These are phyloP conservation scores for Forsythia viridissima DNA, from an alignment of 257 asterid genomes.

Conservation along the genomic window DNA sequence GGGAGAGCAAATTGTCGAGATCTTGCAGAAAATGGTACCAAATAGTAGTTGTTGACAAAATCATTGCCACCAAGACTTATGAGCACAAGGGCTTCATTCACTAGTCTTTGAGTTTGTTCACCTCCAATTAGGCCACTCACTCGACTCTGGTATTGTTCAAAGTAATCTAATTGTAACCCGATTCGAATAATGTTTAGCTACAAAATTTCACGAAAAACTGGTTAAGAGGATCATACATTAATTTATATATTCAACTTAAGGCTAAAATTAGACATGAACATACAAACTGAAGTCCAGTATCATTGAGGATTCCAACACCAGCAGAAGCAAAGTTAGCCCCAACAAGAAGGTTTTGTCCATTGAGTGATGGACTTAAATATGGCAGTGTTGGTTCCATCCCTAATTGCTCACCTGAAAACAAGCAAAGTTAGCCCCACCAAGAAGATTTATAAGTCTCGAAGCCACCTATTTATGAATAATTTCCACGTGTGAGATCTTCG, in stretches of 20 bases:
- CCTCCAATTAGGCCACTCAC: constrained; percentile 55
- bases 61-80: constrained; percentile 92
- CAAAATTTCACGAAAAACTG: background rate
- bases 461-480: background rate
- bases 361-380: constrained; percentile 61
- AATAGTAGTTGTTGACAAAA: constrained; percentile 81
- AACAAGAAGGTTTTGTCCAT: constrained; percentile 57
- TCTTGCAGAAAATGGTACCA: constrained; percentile 79
- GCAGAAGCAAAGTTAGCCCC: constrained; percentile 99
- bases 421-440: too few species aligned
- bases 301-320: constrained; percentile 89
- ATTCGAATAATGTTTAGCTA: constrained; percentile 77
- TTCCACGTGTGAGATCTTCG: background rate
- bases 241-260: too few species aligned
- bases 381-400: constrained; percentile 68
- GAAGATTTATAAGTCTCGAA: background rate
- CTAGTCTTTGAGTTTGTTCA: constrained; percentile 43
- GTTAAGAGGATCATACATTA: background rate
- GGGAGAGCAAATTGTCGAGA: constrained; percentile 76
- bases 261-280: constrained; percentile 18
- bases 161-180: constrained; percentile 56
- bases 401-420: constrained; percentile 51
- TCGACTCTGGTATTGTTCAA: constrained; percentile 65
- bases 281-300: constrained; percentile 92
- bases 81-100: constrained; percentile 71